Percentiles rank a stretch among this genome's conserved stretches.
Evolutionary conservation across 2,329 filamentous ascomycete species (phyloP).

Genomic region (Pseudogymnoascus sp.): DNA sequence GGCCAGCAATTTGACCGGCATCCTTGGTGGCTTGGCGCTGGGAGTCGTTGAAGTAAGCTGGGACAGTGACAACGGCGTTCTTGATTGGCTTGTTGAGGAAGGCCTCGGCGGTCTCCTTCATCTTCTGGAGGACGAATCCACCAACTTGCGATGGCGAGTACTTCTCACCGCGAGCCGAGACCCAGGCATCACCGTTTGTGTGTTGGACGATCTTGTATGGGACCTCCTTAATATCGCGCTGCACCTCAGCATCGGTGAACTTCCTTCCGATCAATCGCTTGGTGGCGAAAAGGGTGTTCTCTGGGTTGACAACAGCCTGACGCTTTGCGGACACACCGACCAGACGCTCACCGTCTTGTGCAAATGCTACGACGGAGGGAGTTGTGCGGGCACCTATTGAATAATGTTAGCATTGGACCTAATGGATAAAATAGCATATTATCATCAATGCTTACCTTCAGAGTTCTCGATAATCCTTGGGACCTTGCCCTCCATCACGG

Average conservation of each 20-base stretch:
- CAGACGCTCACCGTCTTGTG: slow-evolving; percentile 89
- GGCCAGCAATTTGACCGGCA: slow-evolving; percentile 88
- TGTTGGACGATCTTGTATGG: slow-evolving; percentile 99
- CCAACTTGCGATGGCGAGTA: slow-evolving; percentile 98
- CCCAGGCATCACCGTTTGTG: slow-evolving; percentile 93
- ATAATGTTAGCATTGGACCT: slow-evolving; percentile 11
- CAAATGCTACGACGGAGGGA: slow-evolving; percentile 90
- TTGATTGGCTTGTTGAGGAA: slow-evolving; percentile 86
- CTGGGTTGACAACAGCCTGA: slow-evolving; percentile 95
- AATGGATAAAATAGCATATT: slow-evolving; percentile 1
- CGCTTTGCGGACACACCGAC: slow-evolving; percentile 97
- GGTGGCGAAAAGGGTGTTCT: slow-evolving; percentile 96
- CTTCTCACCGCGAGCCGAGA: slow-evolving; percentile 85
- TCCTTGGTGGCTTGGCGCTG: slow-evolving; percentile 98
- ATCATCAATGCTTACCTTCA: slow-evolving; percentile 57
- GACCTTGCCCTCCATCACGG: slow-evolving; percentile 93
- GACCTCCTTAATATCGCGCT: slow-evolving; percentile 94
- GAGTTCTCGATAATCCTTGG: slow-evolving; percentile 97
- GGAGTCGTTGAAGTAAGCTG: slow-evolving; percentile 97
- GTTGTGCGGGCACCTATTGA: slow-evolving; percentile 73
- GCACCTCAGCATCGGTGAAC: slow-evolving; percentile 87
- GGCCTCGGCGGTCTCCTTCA: slow-evolving; percentile 97
- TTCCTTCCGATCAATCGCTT: slow-evolving; percentile 98
- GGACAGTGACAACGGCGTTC: slow-evolving; percentile 95
- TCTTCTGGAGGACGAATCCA: slow-evolving; percentile 94